Evolutionary conservation across 2,329 filamentous ascomycete species (phyloP), one percentile per base, ranked within the genome.

Genomic region (Amesomyces nigricolor): DNA sequence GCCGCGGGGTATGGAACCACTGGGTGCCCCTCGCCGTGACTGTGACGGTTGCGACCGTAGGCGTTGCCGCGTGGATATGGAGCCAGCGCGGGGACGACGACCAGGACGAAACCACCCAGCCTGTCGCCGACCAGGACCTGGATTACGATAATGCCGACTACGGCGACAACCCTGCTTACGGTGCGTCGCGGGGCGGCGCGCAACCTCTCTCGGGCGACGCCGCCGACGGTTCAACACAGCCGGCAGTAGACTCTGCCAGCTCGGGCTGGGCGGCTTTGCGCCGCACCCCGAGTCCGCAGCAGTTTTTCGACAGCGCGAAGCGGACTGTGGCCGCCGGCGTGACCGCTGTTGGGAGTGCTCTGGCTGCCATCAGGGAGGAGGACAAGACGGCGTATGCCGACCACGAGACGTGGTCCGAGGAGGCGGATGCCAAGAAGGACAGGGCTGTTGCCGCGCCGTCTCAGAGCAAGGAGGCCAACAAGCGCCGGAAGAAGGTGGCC

Each of bases 1-100:
- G 81, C 73, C 77, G 80, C 71, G 76, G 79, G 68, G 79, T 83
- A 63, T 82, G 89, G 73, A 82, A 86, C 67, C 92, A 95, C 74
- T 96, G 91, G 89, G 82, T 96, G 58, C 92, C 92, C 60, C 79
- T 97, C 54, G 86, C 85, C 62, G 73, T 96, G 61, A 96, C 91
- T 48, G 84, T 95, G 56, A 91, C 90, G 46, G 83, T 95, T 63
- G 92, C 92, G 58, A 90, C 91, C 19, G 85, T 88, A 53, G 91
- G 91, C 35, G 74, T 95, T 47, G 91, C 86, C 51, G 90, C 90
- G 55, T 97, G 92, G 92, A 83, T 91, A 58, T 96, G 91, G 91
- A 95, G 88, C 70, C 91, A 95, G 73, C 86, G 89, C 66, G 83
- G 80, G 66, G 86, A 88, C 62, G 62, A 61, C 13, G 58, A 63